phyloP scores from a whole-genome alignment of 1,284 basidiomycete genomes.

The Hypsizygus ulmarius region DNA sequence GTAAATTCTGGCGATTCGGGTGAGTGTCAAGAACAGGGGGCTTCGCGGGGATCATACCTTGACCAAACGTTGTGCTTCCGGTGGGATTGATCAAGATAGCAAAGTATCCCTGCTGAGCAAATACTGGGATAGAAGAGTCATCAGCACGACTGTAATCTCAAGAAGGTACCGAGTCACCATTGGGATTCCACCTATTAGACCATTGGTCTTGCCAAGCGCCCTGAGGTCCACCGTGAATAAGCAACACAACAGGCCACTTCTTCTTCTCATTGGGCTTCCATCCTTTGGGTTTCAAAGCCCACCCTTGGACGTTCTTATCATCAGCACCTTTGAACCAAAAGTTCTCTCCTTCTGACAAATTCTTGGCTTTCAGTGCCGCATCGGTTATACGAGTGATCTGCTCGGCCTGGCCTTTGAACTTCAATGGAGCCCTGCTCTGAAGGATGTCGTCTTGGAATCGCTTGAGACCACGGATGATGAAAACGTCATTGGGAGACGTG shows the following conservation, averaged over 20 bases:
- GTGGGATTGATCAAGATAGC: constrained; percentile 85
- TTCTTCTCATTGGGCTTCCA: constrained; percentile 64
- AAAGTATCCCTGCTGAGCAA: constrained; percentile 83
- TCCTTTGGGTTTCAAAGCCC: constrained; percentile 76
- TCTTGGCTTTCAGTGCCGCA: constrained; percentile 53
- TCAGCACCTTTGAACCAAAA: constrained; percentile 86
- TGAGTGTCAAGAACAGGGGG: background rate
- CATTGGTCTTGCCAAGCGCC: constrained; percentile 81
- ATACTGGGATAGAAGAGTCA: constrained; percentile 43
- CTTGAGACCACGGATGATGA: constrained; percentile 51
- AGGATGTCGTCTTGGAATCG: constrained; percentile 38
- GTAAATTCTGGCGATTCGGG: constrained; percentile 58
- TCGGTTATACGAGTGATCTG: constrained; percentile 65
- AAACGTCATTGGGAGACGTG: constrained; percentile 73
- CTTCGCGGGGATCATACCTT: constrained; percentile 44
- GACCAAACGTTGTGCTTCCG: constrained; percentile 86
- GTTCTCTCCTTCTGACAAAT: constrained; percentile 63
- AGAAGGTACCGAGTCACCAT: constrained; percentile 41
- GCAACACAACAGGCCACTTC: constrained; percentile 71
- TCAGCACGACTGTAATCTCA: background rate
- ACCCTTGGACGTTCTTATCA: constrained; percentile 75
- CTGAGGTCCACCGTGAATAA: constrained; percentile 83
- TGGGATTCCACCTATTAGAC: constrained; percentile 88
- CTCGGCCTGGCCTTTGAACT: constrained; percentile 36
- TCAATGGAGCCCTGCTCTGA: constrained; percentile 24